Base-by-base conservation (phyloP, 768 basidiomycete genomes). In the Naganishia randhawae region DNA sequence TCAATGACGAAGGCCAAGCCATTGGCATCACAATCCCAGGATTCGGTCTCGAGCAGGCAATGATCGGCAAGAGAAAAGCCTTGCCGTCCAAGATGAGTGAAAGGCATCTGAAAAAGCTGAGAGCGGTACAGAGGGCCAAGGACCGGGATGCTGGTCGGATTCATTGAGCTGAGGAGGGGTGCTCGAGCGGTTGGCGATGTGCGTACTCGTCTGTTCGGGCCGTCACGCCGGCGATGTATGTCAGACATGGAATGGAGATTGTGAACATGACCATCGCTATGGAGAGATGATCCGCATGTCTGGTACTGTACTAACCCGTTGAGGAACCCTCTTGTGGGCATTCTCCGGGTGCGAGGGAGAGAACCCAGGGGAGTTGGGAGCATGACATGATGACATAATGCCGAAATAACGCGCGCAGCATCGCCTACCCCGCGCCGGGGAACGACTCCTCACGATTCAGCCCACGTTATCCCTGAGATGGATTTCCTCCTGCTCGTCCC, bases 1-100 rank as follows among this genome's bases (percentile, higher is more conserved):
- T 42, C 19, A 5, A 16, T 19, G 42, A 42, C 42, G 11, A 35
- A 61, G 57, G 57, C 17, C 57, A 61, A 41, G 37, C 57, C 13
- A 61, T 61, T 13, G 57, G 57, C 22, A 35, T 61, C 37, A 61
- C 57, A 13, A 61, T 61, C 27, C 57, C 57, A 6, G 57, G 57
- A 25, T 61, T 41, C 37, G 57, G 57, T 10, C 57, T 61, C 8
- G 57, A 61, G 57, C 57, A 61, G 39, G 35, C 57, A 3, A 39
- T 25, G 57, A 61, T 61, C 16, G 57, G 57, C n/a, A 61, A 61
- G 57, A 6, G 57, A 41, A 61, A 61, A 41, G 57, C 57, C 25
- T 29, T 61, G 27, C 57, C 57, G 9, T 25, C 57, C 25, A 61
- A 39, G 57, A 61, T 61, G 16, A 29, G 25, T 25, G 57, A 61